Base-by-base conservation (phyloP, 2,329 filamentous ascomycete genomes). In the Venturia nashicola region DNA sequence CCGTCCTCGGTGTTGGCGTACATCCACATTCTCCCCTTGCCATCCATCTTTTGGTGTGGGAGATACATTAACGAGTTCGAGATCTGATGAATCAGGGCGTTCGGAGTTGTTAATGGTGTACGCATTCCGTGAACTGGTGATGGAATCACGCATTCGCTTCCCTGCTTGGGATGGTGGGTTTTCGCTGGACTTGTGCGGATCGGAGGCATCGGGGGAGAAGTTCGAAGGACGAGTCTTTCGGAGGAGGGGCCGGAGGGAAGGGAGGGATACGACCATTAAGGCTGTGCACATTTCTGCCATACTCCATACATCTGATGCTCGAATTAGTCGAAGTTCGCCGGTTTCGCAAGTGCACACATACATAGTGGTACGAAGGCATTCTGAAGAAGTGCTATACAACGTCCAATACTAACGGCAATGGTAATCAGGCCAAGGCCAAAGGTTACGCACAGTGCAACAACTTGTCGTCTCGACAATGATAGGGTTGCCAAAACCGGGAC, bases 281-380 rank as follows among this genome's bases (percentile, higher is more conserved):
- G 69, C 69, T 36, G 68, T 69, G 14, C 68, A 64, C 65, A 69
- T 68, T 63, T 71, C 70, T n/a, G 70, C 67, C 69, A 70, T 70
- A 12, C 67, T 68, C 14, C 70, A 68, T 0, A 71, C 68, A 23
- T 67, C 69, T 71, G 48, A 34, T 32, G 8, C 39, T 5, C 12
- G 16, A 20, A 11, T 55, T 67, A 51, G 62, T n/a, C 20, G 12
- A 1, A 18, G 18, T 11, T 34, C 23, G 44, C 7, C 8, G 34
- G 27, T 42, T 12, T n/a, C 20, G 12, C 23, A 18, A 44, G 32
- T 11, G 32, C 27, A 27, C 3, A 69, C 69, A 46, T 66, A 71
- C 70, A 71, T 51, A 71, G 68, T 32, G 70, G 69, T 5, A 68
- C 68, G 66, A 69, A 69, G 5, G 68, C 68, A 46, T 69, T 69